phyloP scores from a whole-genome alignment of 208 protist genomes.

The Wallacemonas collosoma region DNA sequence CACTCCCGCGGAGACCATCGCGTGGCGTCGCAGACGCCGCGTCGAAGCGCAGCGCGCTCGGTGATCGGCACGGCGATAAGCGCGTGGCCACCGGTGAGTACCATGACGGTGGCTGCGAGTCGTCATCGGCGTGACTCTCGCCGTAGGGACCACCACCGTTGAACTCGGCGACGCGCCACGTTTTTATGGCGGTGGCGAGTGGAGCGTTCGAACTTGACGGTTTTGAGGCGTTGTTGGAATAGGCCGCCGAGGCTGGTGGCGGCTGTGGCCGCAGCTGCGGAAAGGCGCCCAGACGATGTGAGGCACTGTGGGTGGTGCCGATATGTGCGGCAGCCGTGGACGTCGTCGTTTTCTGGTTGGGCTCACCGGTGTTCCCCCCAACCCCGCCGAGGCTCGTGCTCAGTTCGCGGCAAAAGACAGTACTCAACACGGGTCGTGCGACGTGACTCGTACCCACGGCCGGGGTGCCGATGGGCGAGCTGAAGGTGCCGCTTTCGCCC shows the following conservation, averaged over 20 bases:
- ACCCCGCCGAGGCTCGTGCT: constrained; percentile 11
- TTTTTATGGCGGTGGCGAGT: too few relatives aligned
- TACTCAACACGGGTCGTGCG: neutral
- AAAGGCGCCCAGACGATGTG: neutral
- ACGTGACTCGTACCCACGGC: neutral
- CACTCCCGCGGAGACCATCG: too few relatives aligned
- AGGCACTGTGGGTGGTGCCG: too few relatives aligned
- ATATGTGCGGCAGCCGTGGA: too few relatives aligned
- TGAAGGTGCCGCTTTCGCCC: constrained; percentile 6
- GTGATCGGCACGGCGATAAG: constrained; percentile 2
- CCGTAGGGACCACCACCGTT: neutral
- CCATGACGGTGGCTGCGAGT: constrained; percentile 9
- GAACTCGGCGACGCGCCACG: neutral
- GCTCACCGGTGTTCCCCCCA: neutral
- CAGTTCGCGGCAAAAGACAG: constrained; percentile 14
- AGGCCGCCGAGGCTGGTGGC: neutral
- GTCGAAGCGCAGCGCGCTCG: neutral
- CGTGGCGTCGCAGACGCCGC: too few relatives aligned
- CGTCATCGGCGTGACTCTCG: neutral
- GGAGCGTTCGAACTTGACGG: too few relatives aligned
- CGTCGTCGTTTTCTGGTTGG: neutral
- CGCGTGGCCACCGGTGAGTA: neutral
- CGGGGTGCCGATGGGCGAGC: neutral
- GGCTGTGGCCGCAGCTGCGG: neutral
- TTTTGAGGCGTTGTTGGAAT: neutral